Conservation (phyloP, 805 yeast genomes). For the Candida lessepsii region DNA sequence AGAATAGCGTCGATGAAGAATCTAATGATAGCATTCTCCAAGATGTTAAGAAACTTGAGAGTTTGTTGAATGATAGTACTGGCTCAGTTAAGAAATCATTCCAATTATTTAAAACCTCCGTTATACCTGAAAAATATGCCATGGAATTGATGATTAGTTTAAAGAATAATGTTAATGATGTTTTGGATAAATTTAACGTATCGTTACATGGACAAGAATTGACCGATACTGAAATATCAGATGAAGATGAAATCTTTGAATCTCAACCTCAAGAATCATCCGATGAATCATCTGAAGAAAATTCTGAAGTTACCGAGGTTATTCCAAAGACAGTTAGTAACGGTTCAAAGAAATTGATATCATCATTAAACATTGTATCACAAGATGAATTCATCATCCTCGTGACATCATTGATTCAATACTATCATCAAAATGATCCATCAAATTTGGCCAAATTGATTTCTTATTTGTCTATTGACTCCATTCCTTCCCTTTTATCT, state of each 20-base stretch:
- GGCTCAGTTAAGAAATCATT: constrained; percentile 19
- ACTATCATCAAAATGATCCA: constrained; percentile 20
- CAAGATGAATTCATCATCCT: constrained; percentile 37
- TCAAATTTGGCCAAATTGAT: constrained; percentile 23
- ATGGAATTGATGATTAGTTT: constrained; percentile 20
- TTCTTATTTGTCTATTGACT: constrained; percentile 22
- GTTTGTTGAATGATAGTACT: constrained; percentile 7
- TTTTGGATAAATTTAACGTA: constrained; percentile 22
- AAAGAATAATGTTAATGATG: constrained; percentile 18
- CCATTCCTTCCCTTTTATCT: constrained; percentile 24
- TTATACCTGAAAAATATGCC: constrained; percentile 22
- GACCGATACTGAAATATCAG: constrained; percentile 21
- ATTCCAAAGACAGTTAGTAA: not conserved
- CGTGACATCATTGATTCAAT: constrained; percentile 24
- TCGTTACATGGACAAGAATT: constrained; percentile 29
- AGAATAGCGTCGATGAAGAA: constrained; percentile 13
- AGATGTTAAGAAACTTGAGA: constrained; percentile 13
- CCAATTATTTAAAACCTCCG: constrained; percentile 23
- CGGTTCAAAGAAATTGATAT: constrained; percentile 22
- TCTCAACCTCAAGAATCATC: not conserved
- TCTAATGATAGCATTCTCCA: constrained; percentile 3
- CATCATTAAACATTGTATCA: constrained; percentile 30
- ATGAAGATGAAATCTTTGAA: not conserved
- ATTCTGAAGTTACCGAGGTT: not conserved
- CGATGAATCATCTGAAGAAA: constrained; percentile 13